Conservation (phyloP, 192 early-diverging fungal species). For the Neocallimastix lanati region DNA sequence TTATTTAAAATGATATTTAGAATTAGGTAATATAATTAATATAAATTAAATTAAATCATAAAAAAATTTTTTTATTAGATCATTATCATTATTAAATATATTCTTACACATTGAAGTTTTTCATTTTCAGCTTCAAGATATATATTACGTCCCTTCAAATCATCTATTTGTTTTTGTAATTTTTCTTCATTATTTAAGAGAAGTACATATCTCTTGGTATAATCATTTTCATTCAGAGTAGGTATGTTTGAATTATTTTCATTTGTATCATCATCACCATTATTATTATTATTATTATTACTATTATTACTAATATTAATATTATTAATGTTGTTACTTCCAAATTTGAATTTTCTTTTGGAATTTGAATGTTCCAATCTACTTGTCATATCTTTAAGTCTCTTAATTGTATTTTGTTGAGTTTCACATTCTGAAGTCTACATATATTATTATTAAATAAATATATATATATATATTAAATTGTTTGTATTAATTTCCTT, state of each 20-base stretch:
- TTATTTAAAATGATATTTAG: no score
- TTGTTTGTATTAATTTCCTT: no score
- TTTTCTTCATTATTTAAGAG: neutral
- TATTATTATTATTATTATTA: neutral
- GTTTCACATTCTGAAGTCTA: neutral
- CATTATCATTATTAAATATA: no score
- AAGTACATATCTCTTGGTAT: neutral
- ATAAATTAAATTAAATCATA: no score
- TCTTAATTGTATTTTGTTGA: neutral
- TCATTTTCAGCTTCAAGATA: neutral
- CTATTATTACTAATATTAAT: neutral
- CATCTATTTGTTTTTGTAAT: neutral
- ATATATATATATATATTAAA: no score
- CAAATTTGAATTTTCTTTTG: neutral
- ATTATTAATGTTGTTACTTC: neutral
- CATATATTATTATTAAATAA: no score
- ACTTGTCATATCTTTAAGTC: neutral
- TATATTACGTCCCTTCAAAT: neutral
- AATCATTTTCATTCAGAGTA: neutral
- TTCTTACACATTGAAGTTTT: neutral
- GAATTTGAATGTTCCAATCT: neutral
- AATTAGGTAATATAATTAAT: no score
- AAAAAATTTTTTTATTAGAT: no score
- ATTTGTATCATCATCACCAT: neutral
- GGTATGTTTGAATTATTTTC: neutral